Conservation (phyloP, 1,284 basidiomycete species). For the Calocybe gambosa region DNA sequence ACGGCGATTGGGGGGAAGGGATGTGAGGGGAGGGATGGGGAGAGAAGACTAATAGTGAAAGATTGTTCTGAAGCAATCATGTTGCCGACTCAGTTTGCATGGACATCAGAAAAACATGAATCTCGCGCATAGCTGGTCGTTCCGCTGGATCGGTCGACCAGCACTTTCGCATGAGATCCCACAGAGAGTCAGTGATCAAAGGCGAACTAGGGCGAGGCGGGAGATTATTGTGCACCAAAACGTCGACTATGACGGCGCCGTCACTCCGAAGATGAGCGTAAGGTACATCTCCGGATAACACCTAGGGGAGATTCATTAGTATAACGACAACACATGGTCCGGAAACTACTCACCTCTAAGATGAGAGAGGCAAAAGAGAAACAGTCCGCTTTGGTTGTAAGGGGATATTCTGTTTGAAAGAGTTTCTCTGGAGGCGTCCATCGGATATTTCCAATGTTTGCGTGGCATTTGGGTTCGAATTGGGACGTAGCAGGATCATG, state of each 20-base stretch:
- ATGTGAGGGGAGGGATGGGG: no score
- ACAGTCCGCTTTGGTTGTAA: slow-evolving; percentile 8
- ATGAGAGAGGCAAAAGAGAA: slow-evolving; percentile 13
- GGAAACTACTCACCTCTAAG: slow-evolving; percentile 8
- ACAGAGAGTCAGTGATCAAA: slow-evolving; percentile 6
- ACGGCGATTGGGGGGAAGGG: no score
- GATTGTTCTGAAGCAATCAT: no score
- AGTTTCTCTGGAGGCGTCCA: slow-evolving; percentile 12
- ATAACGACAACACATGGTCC: not conserved
- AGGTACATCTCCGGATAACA: slow-evolving; percentile 9
- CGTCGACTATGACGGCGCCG: slow-evolving; percentile 12
- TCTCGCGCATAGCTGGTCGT: slow-evolving; percentile 8
- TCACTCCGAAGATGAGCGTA: slow-evolving; percentile 6
- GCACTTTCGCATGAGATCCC: slow-evolving; percentile 8
- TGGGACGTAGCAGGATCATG: not conserved
- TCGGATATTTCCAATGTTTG: slow-evolving; percentile 5
- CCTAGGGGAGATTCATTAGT: not conserved
- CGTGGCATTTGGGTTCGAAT: slow-evolving; percentile 5
- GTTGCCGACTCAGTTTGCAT: not conserved
- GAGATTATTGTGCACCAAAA: slow-evolving; percentile 4
- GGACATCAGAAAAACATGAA: not conserved
- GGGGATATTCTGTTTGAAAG: slow-evolving; percentile 1
- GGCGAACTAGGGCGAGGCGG: slow-evolving; percentile 7
- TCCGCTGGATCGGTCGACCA: slow-evolving; percentile 7
- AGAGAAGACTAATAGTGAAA: no score